These are phyloP conservation scores for Boletus sp. DNA, from an alignment of 1,284 basidiomycete genomes.

Conservation along the genomic window DNA sequence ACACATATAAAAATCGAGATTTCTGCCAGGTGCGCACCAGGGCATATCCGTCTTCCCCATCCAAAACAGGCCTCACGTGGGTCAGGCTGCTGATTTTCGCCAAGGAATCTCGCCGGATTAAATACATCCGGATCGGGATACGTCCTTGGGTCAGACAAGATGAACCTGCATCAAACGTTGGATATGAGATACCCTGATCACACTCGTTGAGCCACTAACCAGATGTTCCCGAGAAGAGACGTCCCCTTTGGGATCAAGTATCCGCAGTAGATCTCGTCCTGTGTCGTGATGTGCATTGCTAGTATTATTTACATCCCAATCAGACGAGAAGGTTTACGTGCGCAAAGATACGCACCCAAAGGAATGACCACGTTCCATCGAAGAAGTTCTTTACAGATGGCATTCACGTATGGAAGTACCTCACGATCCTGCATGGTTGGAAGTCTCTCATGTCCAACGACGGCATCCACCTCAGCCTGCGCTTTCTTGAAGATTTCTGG, in stretches of 20 bases:
- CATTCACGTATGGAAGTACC: slow-evolving; percentile 16
- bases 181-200: background rate
- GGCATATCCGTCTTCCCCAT: slow-evolving; percentile 10
- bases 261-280: slow-evolving; percentile 35
- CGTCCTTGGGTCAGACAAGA: slow-evolving; percentile 10
- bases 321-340: background rate
- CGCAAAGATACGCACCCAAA: slow-evolving; percentile 7
- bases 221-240: slow-evolving; percentile 20
- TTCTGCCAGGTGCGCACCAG: slow-evolving; percentile 13
- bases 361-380: slow-evolving; percentile 18
- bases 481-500: slow-evolving; percentile 14
- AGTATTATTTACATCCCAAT: slow-evolving; percentile 26
- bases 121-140: slow-evolving; percentile 16
- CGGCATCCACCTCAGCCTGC: slow-evolving; percentile 17
- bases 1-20: slow-evolving; percentile 16
- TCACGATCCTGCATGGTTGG: slow-evolving; percentile 15
- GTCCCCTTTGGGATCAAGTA: slow-evolving; percentile 39
- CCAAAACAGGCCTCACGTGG: slow-evolving; percentile 12
- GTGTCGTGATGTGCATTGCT: slow-evolving; percentile 34
- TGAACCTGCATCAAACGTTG: slow-evolving; percentile 5
- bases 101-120: slow-evolving; percentile 9
- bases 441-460: slow-evolving; percentile 15
- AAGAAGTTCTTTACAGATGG: slow-evolving; percentile 17
- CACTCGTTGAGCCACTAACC: slow-evolving; percentile 6
- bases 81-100: slow-evolving; percentile 8